These are phyloP conservation scores for Sugiyamaella boreocaroliniensis DNA, from an alignment of 805 yeast species.

Conservation along the genomic window DNA sequence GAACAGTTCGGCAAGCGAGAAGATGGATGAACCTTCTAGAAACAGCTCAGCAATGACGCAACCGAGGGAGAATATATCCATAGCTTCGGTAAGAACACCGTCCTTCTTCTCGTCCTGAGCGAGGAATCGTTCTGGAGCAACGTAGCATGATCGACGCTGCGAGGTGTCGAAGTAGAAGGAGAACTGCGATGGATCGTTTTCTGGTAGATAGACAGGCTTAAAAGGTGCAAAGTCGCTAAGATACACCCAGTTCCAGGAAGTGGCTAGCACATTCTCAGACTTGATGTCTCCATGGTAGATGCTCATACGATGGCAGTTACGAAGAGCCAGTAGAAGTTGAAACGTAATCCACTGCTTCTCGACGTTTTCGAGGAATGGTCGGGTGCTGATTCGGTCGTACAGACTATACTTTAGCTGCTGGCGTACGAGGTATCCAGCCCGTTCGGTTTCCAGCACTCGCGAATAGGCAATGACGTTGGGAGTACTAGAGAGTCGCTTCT, in stretches of 20 bases:
- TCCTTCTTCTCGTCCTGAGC: constrained; percentile 24
- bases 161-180: constrained; percentile 90
- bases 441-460: constrained; percentile 72
- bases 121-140: constrained; percentile 87
- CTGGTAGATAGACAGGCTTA: constrained; percentile 83
- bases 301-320: constrained; percentile 53
- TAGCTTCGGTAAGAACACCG: constrained; percentile 44
- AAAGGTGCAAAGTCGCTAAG: constrained; percentile 77
- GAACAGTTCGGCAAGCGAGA: constrained; percentile 80
- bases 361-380: constrained; percentile 77
- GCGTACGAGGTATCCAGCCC: constrained; percentile 86
- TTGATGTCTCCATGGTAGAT: constrained; percentile 88
- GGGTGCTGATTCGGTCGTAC: constrained; percentile 78
- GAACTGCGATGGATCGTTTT: constrained; percentile 87
- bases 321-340: constrained; percentile 63
- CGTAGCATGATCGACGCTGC: constrained; percentile 75
- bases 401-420: constrained; percentile 72
- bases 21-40: constrained; percentile 78
- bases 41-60: constrained; percentile 89
- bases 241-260: constrained; percentile 83
- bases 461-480: constrained; percentile 67
- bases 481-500: constrained; percentile 39
- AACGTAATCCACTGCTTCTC: constrained; percentile 82
- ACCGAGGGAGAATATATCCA: constrained; percentile 58
- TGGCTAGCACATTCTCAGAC: constrained; percentile 78